A percentile compares a stretch with the other conserved stretches of the same genome.
phyloP scores from a whole-genome alignment of 1,284 basidiomycete species.

The Trametes hirsuta region DNA sequence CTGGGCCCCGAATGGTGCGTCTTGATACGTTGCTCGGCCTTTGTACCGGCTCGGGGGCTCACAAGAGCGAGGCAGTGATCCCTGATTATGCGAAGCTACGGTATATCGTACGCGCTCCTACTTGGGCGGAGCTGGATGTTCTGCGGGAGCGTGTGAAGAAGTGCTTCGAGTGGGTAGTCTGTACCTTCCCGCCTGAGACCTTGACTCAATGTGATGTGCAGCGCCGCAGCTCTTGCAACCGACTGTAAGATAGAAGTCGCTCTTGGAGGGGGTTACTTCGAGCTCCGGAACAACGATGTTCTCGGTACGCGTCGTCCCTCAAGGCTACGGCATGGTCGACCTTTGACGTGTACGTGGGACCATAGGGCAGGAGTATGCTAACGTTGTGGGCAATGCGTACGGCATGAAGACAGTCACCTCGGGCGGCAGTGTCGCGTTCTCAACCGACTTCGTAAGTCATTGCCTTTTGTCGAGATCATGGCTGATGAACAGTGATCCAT shows the following conservation, averaged over 20 bases:
- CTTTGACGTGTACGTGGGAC: not conserved
- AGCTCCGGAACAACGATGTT: slow-evolving; percentile 66
- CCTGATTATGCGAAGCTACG: slow-evolving; percentile 77
- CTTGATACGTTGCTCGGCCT: not conserved
- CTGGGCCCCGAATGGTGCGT: slow-evolving; percentile 65
- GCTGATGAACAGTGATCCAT: not conserved
- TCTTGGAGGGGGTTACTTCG: slow-evolving; percentile 46
- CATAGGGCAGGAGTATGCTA: slow-evolving; percentile 58
- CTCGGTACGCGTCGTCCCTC: slow-evolving; percentile 46
- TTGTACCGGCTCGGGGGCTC: not conserved
- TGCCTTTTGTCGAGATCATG: not conserved
- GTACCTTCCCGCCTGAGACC: not conserved
- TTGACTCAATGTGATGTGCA: slow-evolving; percentile 29
- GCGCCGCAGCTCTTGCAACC: slow-evolving; percentile 73
- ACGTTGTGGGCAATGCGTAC: slow-evolving; percentile 55
- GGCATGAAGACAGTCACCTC: slow-evolving; percentile 52
- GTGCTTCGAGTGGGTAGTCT: slow-evolving; percentile 68
- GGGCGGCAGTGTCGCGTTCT: slow-evolving; percentile 61
- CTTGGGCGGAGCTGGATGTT: slow-evolving; percentile 57
- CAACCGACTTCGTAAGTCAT: slow-evolving; percentile 73
- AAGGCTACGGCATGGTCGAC: not conserved
- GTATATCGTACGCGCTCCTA: slow-evolving; percentile 76
- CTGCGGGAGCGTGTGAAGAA: slow-evolving; percentile 60
- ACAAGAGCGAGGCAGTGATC: slow-evolving; percentile 57
- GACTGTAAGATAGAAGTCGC: slow-evolving; percentile 63